Evolutionary conservation across 2,329 filamentous ascomycete species (phyloP).

Genomic region (Pseudogymnoascus sp.): DNA sequence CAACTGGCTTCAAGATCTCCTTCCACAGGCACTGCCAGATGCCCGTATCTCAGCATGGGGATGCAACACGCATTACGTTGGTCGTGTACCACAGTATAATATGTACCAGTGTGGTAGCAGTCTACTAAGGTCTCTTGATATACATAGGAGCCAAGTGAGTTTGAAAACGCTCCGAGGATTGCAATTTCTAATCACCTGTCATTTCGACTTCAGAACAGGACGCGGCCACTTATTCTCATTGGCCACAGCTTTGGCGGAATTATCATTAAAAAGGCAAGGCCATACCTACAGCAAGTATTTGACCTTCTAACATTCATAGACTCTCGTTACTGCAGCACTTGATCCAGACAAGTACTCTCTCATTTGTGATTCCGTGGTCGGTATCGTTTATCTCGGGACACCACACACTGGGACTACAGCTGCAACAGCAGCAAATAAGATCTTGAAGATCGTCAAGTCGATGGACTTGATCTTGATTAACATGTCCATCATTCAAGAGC

Average conservation of each 20-base stretch:
- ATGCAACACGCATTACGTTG: not conserved
- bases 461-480: not conserved
- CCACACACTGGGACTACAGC: not conserved
- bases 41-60: not conserved
- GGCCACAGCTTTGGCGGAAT: not conserved
- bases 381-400: not conserved
- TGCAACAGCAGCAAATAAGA: not conserved
- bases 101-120: not conserved
- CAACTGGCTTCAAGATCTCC: not conserved
- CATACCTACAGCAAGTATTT: not conserved
- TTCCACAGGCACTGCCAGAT: not conserved
- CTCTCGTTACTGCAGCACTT: not conserved
- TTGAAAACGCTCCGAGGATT: not conserved
- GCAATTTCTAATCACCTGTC: not conserved
- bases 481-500: not conserved
- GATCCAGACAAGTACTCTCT: not conserved
- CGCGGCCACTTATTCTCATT: not conserved
- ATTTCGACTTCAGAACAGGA: not conserved
- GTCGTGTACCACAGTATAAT: not conserved
- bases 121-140: not conserved
- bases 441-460: not conserved
- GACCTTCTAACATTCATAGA: not conserved
- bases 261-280: not conserved
- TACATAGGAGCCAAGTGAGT: not conserved
- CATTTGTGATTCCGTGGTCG: not conserved